Conservation (phyloP, 1,139 yeast genomes). For the Pichia norvegensis region DNA sequence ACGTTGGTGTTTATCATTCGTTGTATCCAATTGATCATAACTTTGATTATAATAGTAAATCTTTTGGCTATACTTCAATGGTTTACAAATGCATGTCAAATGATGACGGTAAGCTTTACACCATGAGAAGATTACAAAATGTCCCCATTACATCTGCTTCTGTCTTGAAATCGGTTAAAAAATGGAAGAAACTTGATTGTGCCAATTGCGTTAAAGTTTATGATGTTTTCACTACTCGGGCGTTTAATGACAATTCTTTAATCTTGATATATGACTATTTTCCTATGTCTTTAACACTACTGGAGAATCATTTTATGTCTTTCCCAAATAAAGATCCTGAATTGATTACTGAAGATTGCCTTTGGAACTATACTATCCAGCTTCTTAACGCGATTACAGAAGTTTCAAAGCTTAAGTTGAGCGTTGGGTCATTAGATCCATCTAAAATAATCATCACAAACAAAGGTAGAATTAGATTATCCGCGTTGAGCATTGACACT, state of each 20-base stretch:
- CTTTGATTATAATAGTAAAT: constrained; percentile 43
- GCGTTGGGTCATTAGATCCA: constrained; percentile 55
- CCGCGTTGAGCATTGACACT: constrained; percentile 68
- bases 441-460: constrained; percentile 66
- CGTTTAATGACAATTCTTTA: constrained; percentile 71
- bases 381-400: constrained; percentile 56
- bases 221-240: constrained; percentile 83
- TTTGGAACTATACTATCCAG: constrained; percentile 77
- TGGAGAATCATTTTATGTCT: constrained; percentile 44
- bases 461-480: constrained; percentile 62
- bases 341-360: constrained; percentile 48
- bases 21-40: constrained; percentile 73
- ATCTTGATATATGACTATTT: constrained; percentile 61
- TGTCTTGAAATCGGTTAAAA: constrained; percentile 41
- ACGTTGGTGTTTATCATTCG: constrained; percentile 77
- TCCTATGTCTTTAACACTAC: constrained; percentile 54
- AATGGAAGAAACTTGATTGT: constrained; percentile 43
- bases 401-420: constrained; percentile 55
- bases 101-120: constrained; percentile 69
- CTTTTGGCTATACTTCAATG: constrained; percentile 52
- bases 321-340: constrained; percentile 27
- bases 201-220: constrained; percentile 60
- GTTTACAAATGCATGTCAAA: constrained; percentile 77
- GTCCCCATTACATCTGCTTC: constrained; percentile 55
- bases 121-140: constrained; percentile 65